Conservation (phyloP, 192 early-diverging fungal genomes). For the Backusella mclennaniae region DNA sequence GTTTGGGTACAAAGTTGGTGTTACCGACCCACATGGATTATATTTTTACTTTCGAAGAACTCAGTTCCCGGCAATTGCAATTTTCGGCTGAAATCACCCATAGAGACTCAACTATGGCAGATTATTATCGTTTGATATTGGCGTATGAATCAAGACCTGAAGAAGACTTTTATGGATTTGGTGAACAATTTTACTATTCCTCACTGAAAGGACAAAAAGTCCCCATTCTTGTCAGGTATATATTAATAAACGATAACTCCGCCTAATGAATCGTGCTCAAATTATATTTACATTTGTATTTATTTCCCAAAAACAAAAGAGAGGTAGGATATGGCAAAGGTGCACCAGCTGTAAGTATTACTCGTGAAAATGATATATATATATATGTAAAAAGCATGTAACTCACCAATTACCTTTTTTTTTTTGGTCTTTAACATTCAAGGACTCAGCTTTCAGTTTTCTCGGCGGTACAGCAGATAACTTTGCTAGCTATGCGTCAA, state of each 20-base stretch:
- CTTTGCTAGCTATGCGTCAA: constrained; percentile 38
- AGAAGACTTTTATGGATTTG: constrained; percentile 46
- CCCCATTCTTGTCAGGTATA: constrained; percentile 35
- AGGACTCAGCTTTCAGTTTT: constrained; percentile 19
- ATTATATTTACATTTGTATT: neutral
- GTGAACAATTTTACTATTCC: constrained; percentile 34
- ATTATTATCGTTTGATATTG: constrained; percentile 24
- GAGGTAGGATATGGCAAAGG: constrained; percentile 41
- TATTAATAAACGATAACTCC: neutral
- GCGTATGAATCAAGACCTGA: constrained; percentile 22
- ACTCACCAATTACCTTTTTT: too few relatives aligned
- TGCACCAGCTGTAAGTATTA: constrained; percentile 25
- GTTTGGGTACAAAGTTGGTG: constrained; percentile 25
- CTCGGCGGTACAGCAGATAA: constrained; percentile 26
- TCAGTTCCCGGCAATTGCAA: constrained; percentile 24
- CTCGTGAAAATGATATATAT: neutral
- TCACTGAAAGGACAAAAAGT: constrained; percentile 41
- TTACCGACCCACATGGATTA: constrained; percentile 34
- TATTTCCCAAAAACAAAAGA: constrained; percentile 4
- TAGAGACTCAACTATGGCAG: constrained; percentile 14
- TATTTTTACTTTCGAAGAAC: constrained; percentile 26
- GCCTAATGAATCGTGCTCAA: neutral
- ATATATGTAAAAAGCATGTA: neutral
- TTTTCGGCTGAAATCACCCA: constrained; percentile 10
- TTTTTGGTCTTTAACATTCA: constrained; percentile 1